phyloP scores from a whole-genome alignment of 768 basidiomycete genomes.

The Erythrobasidium yunnanense region DNA sequence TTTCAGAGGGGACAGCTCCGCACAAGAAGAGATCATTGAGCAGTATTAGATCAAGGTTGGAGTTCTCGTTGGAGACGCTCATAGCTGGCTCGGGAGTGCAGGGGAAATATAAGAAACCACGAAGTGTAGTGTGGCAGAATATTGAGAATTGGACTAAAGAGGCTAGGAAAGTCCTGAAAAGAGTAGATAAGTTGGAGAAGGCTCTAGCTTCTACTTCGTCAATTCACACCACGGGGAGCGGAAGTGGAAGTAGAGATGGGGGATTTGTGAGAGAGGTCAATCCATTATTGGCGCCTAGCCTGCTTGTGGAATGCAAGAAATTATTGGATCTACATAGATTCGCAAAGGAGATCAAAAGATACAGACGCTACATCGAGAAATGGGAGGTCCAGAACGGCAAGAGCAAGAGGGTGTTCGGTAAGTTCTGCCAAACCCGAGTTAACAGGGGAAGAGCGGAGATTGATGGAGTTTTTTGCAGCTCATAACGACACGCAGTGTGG shows the following conservation, averaged over 20 bases:
- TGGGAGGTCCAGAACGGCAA: conserved; percentile 53
- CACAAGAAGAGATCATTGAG: conserved; percentile 29
- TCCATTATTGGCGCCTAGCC: conserved; percentile 28
- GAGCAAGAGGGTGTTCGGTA: conserved; percentile 50
- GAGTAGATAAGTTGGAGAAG: conserved; percentile 42
- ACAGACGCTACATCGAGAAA: conserved; percentile 47
- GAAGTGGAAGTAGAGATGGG: conserved; percentile 43
- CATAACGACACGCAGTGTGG: conserved; percentile 97
- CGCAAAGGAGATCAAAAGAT: conserved; percentile 37
- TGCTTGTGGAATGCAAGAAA: conserved; percentile 27
- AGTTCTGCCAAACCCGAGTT: too few relatives aligned
- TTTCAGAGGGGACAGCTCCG: conserved; percentile 28
- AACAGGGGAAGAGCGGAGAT: too few relatives aligned
- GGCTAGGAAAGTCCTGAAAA: conserved; percentile 61
- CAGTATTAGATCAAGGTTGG: background rate
- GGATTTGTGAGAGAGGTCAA: conserved; percentile 20
- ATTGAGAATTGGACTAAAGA: conserved; percentile 59
- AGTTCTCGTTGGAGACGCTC: too few relatives aligned
- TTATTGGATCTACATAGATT: conserved; percentile 34
- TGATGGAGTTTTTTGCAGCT: conserved; percentile 44
- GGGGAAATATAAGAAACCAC: conserved; percentile 34
- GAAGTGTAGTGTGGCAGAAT: conserved; percentile 54
- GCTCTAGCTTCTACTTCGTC: conserved; percentile 28
- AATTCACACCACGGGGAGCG: background rate
- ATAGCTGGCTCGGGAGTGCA: too few relatives aligned